phyloP scores from a whole-genome alignment of 768 basidiomycete genomes.

The Mycena alexandri region DNA sequence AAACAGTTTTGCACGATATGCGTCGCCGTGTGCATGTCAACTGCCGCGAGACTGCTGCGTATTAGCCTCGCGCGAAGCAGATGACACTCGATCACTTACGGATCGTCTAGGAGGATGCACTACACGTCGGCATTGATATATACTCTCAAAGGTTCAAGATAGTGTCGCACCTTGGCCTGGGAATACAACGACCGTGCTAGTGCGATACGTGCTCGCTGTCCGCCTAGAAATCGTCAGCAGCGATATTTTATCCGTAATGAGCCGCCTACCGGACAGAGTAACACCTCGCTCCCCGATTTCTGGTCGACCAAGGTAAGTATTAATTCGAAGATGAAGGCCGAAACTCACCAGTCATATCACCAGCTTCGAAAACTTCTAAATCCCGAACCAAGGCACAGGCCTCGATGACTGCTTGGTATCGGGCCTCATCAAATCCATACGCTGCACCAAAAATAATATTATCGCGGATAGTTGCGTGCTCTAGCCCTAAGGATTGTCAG shows the following conservation, averaged over 20 bases:
- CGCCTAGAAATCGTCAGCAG: conserved; percentile 46
- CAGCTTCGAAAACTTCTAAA: conserved; percentile 77
- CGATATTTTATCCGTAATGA: too few species aligned
- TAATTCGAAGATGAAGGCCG: not conserved
- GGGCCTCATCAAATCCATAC: conserved; percentile 67
- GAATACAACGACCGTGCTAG: conserved; percentile 88
- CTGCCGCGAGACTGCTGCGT: conserved; percentile 68
- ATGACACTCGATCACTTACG: conserved; percentile 58
- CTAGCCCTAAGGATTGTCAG: conserved; percentile 66
- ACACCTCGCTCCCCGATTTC: conserved; percentile 89
- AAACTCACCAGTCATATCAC: conserved; percentile 76
- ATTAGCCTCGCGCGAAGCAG: conserved; percentile 27
- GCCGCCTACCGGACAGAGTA: conserved; percentile 61
- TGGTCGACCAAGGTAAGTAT: conserved; percentile 31
- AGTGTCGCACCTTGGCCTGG: conserved; percentile 60
- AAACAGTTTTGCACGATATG: conserved; percentile 77
- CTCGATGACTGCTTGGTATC: conserved; percentile 77
- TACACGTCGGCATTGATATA: conserved; percentile 37
- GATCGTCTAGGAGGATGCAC: conserved; percentile 78
- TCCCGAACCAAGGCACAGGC: conserved; percentile 84
- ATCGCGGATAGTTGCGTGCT: conserved; percentile 84
- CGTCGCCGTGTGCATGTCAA: conserved; percentile 83
- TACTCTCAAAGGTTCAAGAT: not conserved
- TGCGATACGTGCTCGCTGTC: conserved; percentile 79
- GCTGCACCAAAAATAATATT: conserved; percentile 83